Evolutionary conservation across 2,329 filamentous ascomycete species (phyloP).

Genomic region (Tolypocladium inflatum): DNA sequence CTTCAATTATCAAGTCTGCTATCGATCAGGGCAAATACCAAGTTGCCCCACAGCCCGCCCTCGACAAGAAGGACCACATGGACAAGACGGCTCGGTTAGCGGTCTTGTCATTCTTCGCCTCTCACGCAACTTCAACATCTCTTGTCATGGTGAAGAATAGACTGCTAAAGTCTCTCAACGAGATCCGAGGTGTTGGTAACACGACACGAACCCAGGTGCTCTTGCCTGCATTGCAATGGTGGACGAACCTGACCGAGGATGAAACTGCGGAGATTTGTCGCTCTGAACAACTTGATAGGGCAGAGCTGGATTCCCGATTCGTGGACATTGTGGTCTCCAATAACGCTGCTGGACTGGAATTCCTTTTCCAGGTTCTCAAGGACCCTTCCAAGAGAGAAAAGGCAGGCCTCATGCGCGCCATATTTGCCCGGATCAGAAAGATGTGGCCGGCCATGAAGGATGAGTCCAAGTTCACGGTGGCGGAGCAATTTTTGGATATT

Average conservation of each 20-base stretch:
- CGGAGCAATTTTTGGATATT: constrained; percentile 53
- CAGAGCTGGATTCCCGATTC: constrained; percentile 30
- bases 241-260: constrained; percentile 47
- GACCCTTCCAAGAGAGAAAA: constrained; percentile 27
- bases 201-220: constrained; percentile 63
- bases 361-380: constrained; percentile 38
- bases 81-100: constrained; percentile 53
- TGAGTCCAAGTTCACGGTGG: constrained; percentile 48
- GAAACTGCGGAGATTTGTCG: constrained; percentile 36
- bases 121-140: constrained; percentile 62
- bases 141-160: constrained; percentile 58
- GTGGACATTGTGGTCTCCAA: constrained; percentile 45
- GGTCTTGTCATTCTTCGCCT: constrained; percentile 62
- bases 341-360: constrained; percentile 40
- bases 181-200: constrained; percentile 60
- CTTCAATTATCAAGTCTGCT: constrained; percentile 43
- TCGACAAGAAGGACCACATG: constrained; percentile 45
- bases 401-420: constrained; percentile 47
- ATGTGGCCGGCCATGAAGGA: constrained; percentile 67
- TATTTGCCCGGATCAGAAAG: constrained; percentile 59
- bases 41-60: constrained; percentile 18
- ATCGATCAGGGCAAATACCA: constrained; percentile 32
- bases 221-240: constrained; percentile 64
- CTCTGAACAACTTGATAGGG: constrained; percentile 31
- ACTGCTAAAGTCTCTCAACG: constrained; percentile 63